These are phyloP conservation scores for Aspergillus viridinutans DNA, from an alignment of 2,329 filamentous ascomycete species.

Conservation along the genomic window DNA sequence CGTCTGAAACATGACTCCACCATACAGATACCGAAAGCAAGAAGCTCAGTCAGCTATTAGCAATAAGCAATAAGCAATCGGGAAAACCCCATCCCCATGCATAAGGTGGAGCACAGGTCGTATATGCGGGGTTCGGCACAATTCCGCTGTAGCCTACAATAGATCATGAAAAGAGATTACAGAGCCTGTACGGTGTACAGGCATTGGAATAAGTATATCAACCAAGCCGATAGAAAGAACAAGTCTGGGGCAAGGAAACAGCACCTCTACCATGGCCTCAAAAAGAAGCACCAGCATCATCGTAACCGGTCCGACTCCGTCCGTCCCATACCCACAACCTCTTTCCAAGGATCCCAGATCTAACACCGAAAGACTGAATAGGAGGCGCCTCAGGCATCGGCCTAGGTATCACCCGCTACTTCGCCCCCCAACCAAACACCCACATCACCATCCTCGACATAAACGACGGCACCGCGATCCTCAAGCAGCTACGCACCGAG, in stretches of 20 bases:
- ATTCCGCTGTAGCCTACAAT: background rate
- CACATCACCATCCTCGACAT: constrained; percentile 33
- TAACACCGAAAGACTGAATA: constrained; percentile 3
- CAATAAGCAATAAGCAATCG: background rate
- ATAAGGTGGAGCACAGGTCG: background rate
- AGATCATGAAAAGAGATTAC: background rate
- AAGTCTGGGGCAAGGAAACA: background rate
- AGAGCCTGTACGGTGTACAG: background rate
- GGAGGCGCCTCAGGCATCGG: constrained; percentile 37
- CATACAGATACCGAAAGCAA: background rate
- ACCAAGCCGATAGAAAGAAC: background rate
- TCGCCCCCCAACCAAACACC: constrained; percentile 24
- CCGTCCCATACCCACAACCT: background rate
- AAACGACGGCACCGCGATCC: constrained; percentile 22
- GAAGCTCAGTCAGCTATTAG: background rate
- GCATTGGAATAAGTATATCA: background rate
- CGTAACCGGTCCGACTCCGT: constrained; percentile 20
- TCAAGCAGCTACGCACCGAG: constrained; percentile 20
- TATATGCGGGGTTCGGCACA: background rate
- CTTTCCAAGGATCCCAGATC: background rate
- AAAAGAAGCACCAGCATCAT: constrained; percentile 28
- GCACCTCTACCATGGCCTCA: background rate
- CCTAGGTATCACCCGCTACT: constrained; percentile 30
- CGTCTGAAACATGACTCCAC: background rate
- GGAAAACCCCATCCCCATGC: background rate